Conservation (phyloP, 441 rosid genomes). For the Jatropha multifida region DNA sequence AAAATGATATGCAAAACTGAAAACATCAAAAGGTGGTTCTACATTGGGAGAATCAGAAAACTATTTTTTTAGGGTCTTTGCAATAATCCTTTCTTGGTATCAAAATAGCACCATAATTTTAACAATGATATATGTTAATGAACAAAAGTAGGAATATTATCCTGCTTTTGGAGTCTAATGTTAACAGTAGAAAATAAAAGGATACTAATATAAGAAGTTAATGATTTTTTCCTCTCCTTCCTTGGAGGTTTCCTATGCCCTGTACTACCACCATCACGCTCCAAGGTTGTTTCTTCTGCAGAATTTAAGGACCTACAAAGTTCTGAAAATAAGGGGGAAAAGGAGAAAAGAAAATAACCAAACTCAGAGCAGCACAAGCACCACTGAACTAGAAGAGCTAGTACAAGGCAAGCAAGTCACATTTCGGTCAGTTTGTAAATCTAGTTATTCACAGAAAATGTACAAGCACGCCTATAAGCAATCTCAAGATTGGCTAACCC, state of each 20-base stretch:
- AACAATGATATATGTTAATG: not conserved
- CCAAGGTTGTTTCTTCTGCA: conserved; percentile 32
- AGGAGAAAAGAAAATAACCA: conserved; percentile 21
- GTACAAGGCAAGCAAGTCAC: conserved; percentile 14
- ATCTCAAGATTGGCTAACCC: not conserved
- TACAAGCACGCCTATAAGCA: not conserved
- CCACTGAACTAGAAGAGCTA: conserved; percentile 17
- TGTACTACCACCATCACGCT: conserved; percentile 35
- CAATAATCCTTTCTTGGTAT: not conserved
- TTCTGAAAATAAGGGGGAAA: conserved; percentile 38
- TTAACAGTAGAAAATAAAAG: conserved; percentile 16
- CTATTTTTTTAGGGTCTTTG: not conserved
- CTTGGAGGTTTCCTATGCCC: conserved; percentile 51
- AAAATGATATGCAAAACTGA: conserved; percentile 14
- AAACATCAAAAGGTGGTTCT: not conserved
- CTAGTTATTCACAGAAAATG: not conserved
- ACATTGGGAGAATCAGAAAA: not conserved
- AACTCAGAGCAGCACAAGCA: conserved; percentile 37
- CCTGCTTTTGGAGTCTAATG: conserved; percentile 4
- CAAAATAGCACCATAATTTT: not conserved
- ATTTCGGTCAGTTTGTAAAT: not conserved
- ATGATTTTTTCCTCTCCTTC: conserved; percentile 55
- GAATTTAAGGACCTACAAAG: conserved; percentile 49
- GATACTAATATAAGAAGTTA: conserved; percentile 47
- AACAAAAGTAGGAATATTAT: not conserved